Evolutionary conservation across 257 asterid genomes (phyloP), one percentile per base, ranked within the genome.

Genomic region (Cynanchum wilfordii): DNA sequence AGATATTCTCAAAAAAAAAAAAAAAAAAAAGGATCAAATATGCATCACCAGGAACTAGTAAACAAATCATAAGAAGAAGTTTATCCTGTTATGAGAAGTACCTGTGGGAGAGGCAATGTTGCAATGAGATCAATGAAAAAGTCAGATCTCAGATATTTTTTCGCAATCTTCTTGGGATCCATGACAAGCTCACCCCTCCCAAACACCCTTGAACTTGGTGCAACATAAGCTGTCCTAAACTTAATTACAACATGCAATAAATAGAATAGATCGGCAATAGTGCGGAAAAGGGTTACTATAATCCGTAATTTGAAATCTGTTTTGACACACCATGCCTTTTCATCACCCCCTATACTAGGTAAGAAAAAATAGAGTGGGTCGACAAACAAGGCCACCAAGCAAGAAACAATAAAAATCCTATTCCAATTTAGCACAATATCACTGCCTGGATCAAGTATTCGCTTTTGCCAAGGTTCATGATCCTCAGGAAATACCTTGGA

Each of bases 181-280:
- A 81, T 93, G 62, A 91, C 98, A 85, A 91, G 98, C 86, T 93
- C 98, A 74, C 98, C 98, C 89, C 93, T 89, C 49, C 98, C 98
- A 75, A 89, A 93, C 27, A 93, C 96, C 75, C 96, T 87, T 25
- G 98, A 88, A 81, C 95, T 91, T 0, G 98, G 98, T 1, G 97
- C 92, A 69, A 93, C 88, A 82, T 91, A 93, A 25, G 96, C 98
- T 2, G 97, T 93, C 79, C 98, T 84, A 79, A 93, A 93, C 87
- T 93, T 93, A 68, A 91, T 85, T 70, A 85, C 72, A 45, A 93
- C 90, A 77, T 91, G 98, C 69, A 93, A 85, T 25, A 91, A 80
- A 82, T 93, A 93, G 84, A 93, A 91, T 68, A 88, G 71, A 79
- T 93, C 98, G 0, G 98, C 96, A 66, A 93, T 84, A 0, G 96